Evolutionary conservation across 2,329 filamentous ascomycete species (phyloP).

Genomic region (Escovopsis weberi): DNA sequence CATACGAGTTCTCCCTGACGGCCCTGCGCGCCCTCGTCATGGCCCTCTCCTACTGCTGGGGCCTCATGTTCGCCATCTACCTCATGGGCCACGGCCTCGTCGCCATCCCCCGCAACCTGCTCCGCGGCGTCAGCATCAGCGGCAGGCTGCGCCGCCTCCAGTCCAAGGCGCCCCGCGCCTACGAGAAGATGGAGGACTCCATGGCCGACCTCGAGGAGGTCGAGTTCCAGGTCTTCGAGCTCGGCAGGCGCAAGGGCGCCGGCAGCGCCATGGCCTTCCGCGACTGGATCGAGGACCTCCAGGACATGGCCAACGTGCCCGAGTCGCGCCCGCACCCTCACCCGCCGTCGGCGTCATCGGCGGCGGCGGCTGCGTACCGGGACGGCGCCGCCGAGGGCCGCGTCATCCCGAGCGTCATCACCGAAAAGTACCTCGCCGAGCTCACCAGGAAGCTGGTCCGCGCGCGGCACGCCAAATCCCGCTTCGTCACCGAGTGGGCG

Average conservation of each 20-base stretch:
- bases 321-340: slow-evolving; percentile 31
- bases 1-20: slow-evolving; percentile 55
- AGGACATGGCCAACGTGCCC: slow-evolving; percentile 57
- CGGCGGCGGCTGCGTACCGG: slow-evolving; percentile 13
- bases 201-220: slow-evolving; percentile 65
- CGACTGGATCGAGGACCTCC: slow-evolving; percentile 93
- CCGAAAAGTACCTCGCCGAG: slow-evolving; percentile 84
- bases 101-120: slow-evolving; percentile 68
- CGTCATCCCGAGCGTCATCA: slow-evolving; percentile 66
- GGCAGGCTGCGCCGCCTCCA: slow-evolving; percentile 63
- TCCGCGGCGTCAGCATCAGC: slow-evolving; percentile 65
- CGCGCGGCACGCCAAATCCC: slow-evolving; percentile 66
- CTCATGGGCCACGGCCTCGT: slow-evolving; percentile 96
- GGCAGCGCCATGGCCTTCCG: slow-evolving; percentile 61
- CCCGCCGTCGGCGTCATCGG: too few relatives aligned
- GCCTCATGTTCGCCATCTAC: slow-evolving; percentile 81
- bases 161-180: slow-evolving; percentile 60
- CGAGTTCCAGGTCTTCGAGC: slow-evolving; percentile 64
- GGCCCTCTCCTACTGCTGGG: slow-evolving; percentile 91
- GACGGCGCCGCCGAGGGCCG: slow-evolving; percentile 26
- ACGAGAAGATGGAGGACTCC: slow-evolving; percentile 80
- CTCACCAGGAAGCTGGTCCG: slow-evolving; percentile 69
- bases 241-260: slow-evolving; percentile 60
- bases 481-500: slow-evolving; percentile 80
- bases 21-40: slow-evolving; percentile 77